Evolutionary conservation across 768 basidiomycete genomes (phyloP), one percentile per base, ranked within the genome.

Genomic region (Boletus rex-veris): DNA sequence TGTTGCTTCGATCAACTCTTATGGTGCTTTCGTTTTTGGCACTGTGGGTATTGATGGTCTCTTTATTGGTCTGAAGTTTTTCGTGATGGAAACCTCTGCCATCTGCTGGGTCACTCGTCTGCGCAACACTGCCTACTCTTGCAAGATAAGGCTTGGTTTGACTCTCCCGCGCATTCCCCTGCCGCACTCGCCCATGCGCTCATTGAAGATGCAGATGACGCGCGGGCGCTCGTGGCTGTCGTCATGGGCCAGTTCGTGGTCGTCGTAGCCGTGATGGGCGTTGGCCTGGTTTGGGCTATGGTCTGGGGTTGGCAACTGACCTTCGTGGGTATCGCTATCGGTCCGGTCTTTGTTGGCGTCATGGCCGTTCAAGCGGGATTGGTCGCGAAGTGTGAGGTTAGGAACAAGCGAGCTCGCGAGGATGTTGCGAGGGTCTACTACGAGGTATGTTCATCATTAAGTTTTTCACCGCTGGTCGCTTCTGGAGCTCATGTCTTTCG

Each of bases 131-230:
- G 83, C 81, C 3, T 85, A 86, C 63, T 62, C 62, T 64, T 70
- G 14, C 94, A 96, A 69, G 92, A 97, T 68, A 92, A 89, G 71
- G 67, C 77, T 31, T 99, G 86, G 83, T 98, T 96, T 68, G 95
- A 98, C 66, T 73, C 75, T 54, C 72, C 77, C 6, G 74, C 78
- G 40, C 83, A 92, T 70, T 69, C 75, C 5, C 74, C 90, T 0
- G 71, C 78, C 21, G 72, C 76, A 7, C 71, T 98, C 12, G 82
- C 88, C 11, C 89, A 93, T 66, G 73, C 80, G 11, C 74, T 98
- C 45, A 79, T 94, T 69, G 93, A 92, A 72, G 94, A 98, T 63
- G 86, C 82, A 0, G 92, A 98, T 57, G 97, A 98, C 62, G 90
- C 93, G 12, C 73, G 89, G 19, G 77, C 81, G 31, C 75, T 99